Percentiles rank a stretch among this genome's conserved stretches.
phyloP scores from a whole-genome alignment of 2,329 filamentous ascomycete genomes.

The Hymenoscyphus fructigenus region DNA sequence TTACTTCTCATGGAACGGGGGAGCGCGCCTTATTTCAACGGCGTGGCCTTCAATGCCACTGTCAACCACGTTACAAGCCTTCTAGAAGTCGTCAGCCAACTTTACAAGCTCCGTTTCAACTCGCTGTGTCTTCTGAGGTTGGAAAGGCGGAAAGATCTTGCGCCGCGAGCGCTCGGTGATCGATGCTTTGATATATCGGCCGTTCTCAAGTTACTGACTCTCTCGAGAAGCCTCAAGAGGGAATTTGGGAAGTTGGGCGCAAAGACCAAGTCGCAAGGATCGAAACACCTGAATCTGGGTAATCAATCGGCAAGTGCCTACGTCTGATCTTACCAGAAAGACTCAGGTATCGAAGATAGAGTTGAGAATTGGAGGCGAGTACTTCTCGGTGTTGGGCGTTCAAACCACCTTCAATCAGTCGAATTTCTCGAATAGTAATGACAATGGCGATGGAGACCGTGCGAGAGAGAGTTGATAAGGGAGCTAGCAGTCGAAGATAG shows the following conservation, averaged over 20 bases:
- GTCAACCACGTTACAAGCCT: constrained; percentile 16
- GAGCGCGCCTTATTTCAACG: constrained; percentile 20
- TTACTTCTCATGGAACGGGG: neutral
- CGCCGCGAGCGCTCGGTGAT: constrained; percentile 20
- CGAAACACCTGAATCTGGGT: constrained; percentile 17
- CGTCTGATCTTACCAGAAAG: constrained; percentile 9
- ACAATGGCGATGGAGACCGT: constrained; percentile 18
- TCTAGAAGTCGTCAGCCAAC: constrained; percentile 21
- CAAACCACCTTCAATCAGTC: neutral
- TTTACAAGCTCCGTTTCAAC: constrained; percentile 10
- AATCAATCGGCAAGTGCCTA: constrained; percentile 18
- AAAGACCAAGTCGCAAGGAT: constrained; percentile 25
- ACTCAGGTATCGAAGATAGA: constrained; percentile 26
- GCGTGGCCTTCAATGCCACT: constrained; percentile 7
- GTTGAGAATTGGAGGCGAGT: constrained; percentile 19
- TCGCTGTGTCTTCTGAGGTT: constrained; percentile 14
- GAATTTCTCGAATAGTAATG: neutral
- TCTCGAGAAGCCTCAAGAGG: neutral
- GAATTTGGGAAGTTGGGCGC: constrained; percentile 10
- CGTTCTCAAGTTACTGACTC: constrained; percentile 5
- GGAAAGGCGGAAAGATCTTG: constrained; percentile 19
- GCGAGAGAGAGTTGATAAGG: constrained; percentile 10
- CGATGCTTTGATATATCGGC: constrained; percentile 19
- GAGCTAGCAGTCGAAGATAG: neutral
- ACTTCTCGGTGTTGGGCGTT: constrained; percentile 15